A percentile compares a stretch with the other conserved stretches of the same genome.
Conservation (phyloP, 306 rosid genomes). For the Vicia faba region DNA sequence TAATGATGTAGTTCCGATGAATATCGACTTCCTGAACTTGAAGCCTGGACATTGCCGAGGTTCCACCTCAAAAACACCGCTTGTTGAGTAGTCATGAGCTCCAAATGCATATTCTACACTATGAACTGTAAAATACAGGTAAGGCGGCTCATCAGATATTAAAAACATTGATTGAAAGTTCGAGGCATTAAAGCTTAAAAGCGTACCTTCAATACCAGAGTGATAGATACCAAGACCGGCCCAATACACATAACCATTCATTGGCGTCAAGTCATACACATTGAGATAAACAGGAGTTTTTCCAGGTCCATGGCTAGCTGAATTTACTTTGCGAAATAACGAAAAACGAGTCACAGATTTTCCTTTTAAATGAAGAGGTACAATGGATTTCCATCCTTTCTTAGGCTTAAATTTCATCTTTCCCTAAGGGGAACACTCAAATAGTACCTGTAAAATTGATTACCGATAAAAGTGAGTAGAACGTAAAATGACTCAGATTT, state of each 20-base stretch:
- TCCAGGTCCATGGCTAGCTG: conserved; percentile 61
- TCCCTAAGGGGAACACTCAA: conserved; percentile 35
- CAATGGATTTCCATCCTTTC: conserved; percentile 79
- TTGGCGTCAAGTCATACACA: conserved; percentile 91
- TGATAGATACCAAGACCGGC: conserved; percentile 96
- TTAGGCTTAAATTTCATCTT: conserved; percentile 75
- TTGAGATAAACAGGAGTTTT: conserved; percentile 85
- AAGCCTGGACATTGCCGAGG: conserved; percentile 98
- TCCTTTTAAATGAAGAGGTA: conserved; percentile 72
- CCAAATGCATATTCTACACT: conserved; percentile 97
- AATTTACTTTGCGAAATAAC: conserved; percentile 67
- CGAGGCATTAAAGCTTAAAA: conserved; percentile 18
- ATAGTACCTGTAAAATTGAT: conserved; percentile 36
- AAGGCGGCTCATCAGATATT: conserved; percentile 35
- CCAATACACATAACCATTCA: conserved; percentile 95
- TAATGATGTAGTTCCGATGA: conserved; percentile 82
- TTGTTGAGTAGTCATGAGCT: conserved; percentile 92
- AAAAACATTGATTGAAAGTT: conserved; percentile 25
- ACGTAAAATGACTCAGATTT: neutral
- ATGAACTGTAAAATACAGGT: conserved; percentile 64
- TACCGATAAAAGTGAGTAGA: neutral
- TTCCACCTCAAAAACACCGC: conserved; percentile 98
- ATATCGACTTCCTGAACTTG: conserved; percentile 88
- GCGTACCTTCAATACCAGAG: conserved; percentile 94
- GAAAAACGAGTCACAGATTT: conserved; percentile 67